Conservation (phyloP, 345 rosid species). For the Euclidium syriacum region DNA sequence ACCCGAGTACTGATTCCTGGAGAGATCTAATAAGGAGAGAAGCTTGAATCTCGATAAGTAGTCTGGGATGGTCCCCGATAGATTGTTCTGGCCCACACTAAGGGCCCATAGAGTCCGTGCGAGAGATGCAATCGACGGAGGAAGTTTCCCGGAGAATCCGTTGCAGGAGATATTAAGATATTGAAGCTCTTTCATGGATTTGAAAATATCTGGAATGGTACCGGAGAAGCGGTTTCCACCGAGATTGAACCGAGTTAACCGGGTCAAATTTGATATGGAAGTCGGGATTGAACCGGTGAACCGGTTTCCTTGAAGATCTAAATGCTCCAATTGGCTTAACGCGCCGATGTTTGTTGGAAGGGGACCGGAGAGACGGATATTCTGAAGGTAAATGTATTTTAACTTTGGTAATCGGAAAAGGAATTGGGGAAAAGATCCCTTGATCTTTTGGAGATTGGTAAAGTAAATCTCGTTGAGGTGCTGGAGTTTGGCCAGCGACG, state of each 20-base stretch:
- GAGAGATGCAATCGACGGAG: constrained; percentile 43
- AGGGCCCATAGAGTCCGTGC: constrained; percentile 43
- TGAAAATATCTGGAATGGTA: constrained; percentile 49
- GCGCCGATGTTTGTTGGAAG: constrained; percentile 43
- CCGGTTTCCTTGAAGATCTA: constrained; percentile 48
- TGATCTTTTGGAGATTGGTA: constrained; percentile 39
- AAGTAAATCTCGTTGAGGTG: constrained; percentile 50
- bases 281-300: constrained; percentile 59
- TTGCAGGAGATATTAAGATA: constrained; percentile 42
- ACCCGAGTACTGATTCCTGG: constrained; percentile 44
- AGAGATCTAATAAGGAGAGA: constrained; percentile 61
- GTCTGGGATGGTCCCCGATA: constrained; percentile 53
- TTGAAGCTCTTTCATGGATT: constrained; percentile 40
- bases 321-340: constrained; percentile 39
- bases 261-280: constrained; percentile 44
- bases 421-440: constrained; percentile 59
- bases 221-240: constrained; percentile 56
- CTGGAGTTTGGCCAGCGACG: constrained; percentile 41
- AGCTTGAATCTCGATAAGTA: constrained; percentile 52
- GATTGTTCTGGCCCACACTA: constrained; percentile 52
- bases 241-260: constrained; percentile 44
- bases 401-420: constrained; percentile 49
- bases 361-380: constrained; percentile 62
- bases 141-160: constrained; percentile 53
- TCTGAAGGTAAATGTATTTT: constrained; percentile 46